Evolutionary conservation across 495 filamentous ascomycete species (phyloP), one percentile per base, ranked within the genome.

Genomic region (Tuber melanosporum): DNA sequence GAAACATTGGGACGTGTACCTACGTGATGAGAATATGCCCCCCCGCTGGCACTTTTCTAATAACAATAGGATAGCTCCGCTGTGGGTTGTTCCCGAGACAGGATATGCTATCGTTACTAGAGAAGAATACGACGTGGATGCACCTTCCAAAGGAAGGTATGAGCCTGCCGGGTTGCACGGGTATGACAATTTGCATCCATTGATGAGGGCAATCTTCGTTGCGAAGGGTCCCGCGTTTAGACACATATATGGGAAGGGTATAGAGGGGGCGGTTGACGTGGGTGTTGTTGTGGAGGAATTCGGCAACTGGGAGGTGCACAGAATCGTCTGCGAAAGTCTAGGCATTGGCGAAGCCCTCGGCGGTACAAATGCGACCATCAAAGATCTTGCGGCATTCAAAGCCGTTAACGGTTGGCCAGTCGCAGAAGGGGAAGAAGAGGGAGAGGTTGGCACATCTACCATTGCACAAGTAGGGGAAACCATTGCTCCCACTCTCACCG

Each of bases 241-340:
- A 42, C 71, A 76, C 45, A 39, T 82, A 9, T 78, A 75, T 32
- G 73, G 71, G 3, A 32, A 15, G 4, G 82, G 79, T 5, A 3
- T 71, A 47, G 43, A 36, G 57, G 32, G 4, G n/a, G 72, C 73
- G 10, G 73, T 77, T 20, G 47, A 44, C 36, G 42, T 44, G 2
- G 57, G 39, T 17, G 32, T 57, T 20, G 17, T 75, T 49, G 80
- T 83, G 3, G 72, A 78, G 73, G 72, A 36, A 66, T 80, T 82
- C 93, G 91, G 95, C 89, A 99, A 99, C 77, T 92, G 87, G 75
- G 94, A 99, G 79, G 93, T 99, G 1, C 98, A 98, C 83, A 96
- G 97, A 79, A 92, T 98, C 72, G 83, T 99, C 46, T 98, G 94
- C 81, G 93, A 97, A 80, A 92, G 91, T 2, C 83, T 98, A 46